Percentiles rank a stretch among this genome's conserved stretches.
Conservation (phyloP, 768 basidiomycete species). For the Epithele typhae region DNA sequence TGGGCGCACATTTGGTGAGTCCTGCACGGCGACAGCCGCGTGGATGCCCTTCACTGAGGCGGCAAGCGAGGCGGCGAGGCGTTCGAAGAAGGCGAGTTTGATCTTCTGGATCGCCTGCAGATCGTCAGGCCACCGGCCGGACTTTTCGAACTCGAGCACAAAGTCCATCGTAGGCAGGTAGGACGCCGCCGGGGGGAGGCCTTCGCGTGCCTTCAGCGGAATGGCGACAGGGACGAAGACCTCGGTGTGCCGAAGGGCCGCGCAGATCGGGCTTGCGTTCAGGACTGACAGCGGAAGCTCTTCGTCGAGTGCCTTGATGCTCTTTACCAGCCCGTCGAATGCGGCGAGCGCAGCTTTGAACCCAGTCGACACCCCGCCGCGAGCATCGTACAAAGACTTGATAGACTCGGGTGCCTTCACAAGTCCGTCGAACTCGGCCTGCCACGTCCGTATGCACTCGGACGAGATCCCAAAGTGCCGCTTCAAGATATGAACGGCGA, state of each 20-base stretch:
- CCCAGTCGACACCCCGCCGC: slow-evolving; percentile 43
- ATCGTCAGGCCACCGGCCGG: slow-evolving; percentile 93
- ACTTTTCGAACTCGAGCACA: slow-evolving; percentile 87
- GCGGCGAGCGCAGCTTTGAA: slow-evolving; percentile 73
- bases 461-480: slow-evolving; percentile 68
- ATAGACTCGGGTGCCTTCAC: slow-evolving; percentile 57
- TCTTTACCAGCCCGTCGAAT: slow-evolving; percentile 74
- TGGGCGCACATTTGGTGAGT: slow-evolving; percentile 41
- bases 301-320: slow-evolving; percentile 68
- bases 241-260: slow-evolving; percentile 77
- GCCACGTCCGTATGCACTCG: slow-evolving; percentile 53
- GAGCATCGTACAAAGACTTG: slow-evolving; percentile 33
- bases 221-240: slow-evolving; percentile 78
- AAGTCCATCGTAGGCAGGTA: slow-evolving; percentile 70
- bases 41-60: slow-evolving; percentile 42
- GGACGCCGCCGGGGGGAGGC: slow-evolving; percentile 54
- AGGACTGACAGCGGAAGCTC: slow-evolving; percentile 74
- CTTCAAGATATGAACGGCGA: slow-evolving; percentile 70
- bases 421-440: slow-evolving; percentile 51
- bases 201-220: slow-evolving; percentile 44
- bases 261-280: slow-evolving; percentile 70
- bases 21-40: slow-evolving; percentile 57
- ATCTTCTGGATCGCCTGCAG: slow-evolving; percentile 88
- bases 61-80: slow-evolving; percentile 66
- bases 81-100: slow-evolving; percentile 89